These are phyloP conservation scores for Toxicodendron radicans DNA, from an alignment of 345 rosid genomes.

Conservation along the genomic window DNA sequence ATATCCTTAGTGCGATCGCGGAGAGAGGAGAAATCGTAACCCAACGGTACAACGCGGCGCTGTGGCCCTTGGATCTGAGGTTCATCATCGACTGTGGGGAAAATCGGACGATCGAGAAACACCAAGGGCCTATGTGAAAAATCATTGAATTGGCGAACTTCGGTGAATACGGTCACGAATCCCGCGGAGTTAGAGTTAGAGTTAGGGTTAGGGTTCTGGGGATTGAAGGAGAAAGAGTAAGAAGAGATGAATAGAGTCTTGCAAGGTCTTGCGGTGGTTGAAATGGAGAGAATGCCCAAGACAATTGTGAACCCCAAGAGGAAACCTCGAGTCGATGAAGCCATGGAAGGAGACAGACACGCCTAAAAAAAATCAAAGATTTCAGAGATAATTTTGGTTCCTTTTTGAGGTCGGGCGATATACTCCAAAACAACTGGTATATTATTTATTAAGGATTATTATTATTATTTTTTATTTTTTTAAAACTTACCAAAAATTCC, in stretches of 20 bases:
- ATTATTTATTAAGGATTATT: no score
- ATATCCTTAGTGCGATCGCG: slow-evolving; percentile 84
- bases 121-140: slow-evolving; percentile 23
- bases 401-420: no score
- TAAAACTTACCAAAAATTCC: no score
- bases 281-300: slow-evolving; percentile 31
- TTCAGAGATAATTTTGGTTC: no score
- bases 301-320: slow-evolving; percentile 26
- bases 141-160: slow-evolving; percentile 42
- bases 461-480: no score
- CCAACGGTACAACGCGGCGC: slow-evolving; percentile 28
- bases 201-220: slow-evolving; percentile 47
- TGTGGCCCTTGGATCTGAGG: slow-evolving; percentile 18
- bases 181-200: slow-evolving; percentile 43
- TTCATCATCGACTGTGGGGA: slow-evolving; percentile 20
- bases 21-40: slow-evolving; percentile 55
- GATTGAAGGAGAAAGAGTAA: slow-evolving; percentile 65
- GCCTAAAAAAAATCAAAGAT: no score
- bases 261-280: slow-evolving; percentile 24
- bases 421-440: no score
- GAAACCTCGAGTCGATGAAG: no score
- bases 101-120: slow-evolving; percentile 33
- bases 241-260: slow-evolving; percentile 49
- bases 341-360: no score
- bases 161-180: slow-evolving; percentile 62